A percentile compares a stretch with the other conserved stretches of the same genome.
Evolutionary conservation across 352 stramenopile genomes (phyloP).

Genomic region (Globisporangium takayamanum): DNA sequence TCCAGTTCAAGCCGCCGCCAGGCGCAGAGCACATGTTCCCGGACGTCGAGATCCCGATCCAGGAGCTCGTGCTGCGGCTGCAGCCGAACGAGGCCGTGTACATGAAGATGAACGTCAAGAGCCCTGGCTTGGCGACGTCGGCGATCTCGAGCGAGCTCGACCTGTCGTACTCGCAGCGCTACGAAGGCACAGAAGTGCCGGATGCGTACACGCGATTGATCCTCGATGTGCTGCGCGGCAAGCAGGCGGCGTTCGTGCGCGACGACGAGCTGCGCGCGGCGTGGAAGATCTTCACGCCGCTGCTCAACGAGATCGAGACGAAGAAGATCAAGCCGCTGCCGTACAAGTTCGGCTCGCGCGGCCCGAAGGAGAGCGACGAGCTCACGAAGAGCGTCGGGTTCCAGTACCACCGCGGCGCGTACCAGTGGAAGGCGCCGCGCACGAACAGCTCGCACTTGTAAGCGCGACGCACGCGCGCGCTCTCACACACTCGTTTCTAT

Average conservation of each 20-base stretch:
- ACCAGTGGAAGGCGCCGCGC: slow-evolving; percentile 60
- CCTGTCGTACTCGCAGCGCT: slow-evolving; percentile 92
- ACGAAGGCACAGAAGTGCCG: slow-evolving; percentile 83
- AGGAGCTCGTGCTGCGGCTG: slow-evolving; percentile 96
- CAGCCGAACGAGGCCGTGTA: slow-evolving; percentile 97
- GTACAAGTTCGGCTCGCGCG: slow-evolving; percentile 92
- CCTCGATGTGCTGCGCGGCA: slow-evolving; percentile 95
- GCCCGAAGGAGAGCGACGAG: slow-evolving; percentile 89
- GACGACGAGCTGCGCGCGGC: slow-evolving; percentile 94
- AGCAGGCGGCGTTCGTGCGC: slow-evolving; percentile 95
- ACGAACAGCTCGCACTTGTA: slow-evolving; percentile 47
- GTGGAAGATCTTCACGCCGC: slow-evolving; percentile 98
- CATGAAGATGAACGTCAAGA: slow-evolving; percentile 97
- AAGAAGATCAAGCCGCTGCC: slow-evolving; percentile 87
- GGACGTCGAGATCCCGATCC: slow-evolving; percentile 80
- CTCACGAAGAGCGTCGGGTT: slow-evolving; percentile 59
- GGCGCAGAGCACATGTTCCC: slow-evolving; percentile 89
- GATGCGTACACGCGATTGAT: slow-evolving; percentile 98
- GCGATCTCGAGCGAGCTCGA: slow-evolving; percentile 95
- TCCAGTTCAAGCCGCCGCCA: slow-evolving; percentile 94
- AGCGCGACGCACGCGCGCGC: neutral
- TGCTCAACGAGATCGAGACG: slow-evolving; percentile 95
- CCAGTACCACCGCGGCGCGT: slow-evolving; percentile 70
- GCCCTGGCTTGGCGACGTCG: slow-evolving; percentile 83
- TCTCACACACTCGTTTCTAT: neutral